Evolutionary conservation across 2,329 filamentous ascomycete genomes (phyloP).

Genomic region (Lasiodiplodia sp.): DNA sequence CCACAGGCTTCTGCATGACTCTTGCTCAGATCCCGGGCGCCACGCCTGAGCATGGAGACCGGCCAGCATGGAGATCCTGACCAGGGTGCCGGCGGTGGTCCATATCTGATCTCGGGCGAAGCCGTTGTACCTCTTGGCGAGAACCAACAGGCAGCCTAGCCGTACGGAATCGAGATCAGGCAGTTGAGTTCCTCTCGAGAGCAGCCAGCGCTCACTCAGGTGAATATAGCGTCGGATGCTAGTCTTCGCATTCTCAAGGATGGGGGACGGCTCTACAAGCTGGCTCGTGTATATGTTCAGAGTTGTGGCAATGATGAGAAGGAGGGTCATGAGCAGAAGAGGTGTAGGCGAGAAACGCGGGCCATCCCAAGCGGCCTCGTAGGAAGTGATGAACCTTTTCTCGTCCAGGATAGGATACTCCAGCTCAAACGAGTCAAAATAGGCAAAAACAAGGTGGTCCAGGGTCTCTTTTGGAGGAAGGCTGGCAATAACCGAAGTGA

Average conservation of each 20-base stretch:
- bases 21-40: constrained; percentile 44
- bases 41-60: constrained; percentile 51
- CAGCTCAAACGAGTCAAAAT: constrained; percentile 20
- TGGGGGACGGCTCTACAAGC: not conserved
- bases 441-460: constrained; percentile 10
- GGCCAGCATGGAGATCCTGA: constrained; percentile 52
- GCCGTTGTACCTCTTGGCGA: constrained; percentile 22
- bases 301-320: constrained; percentile 11
- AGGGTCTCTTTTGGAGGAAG: constrained; percentile 2
- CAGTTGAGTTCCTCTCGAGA: constrained; percentile 3
- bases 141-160: constrained; percentile 10
- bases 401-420: constrained; percentile 23
- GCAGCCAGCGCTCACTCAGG: constrained; percentile 17
- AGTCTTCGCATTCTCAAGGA: not conserved
- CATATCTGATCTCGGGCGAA: constrained; percentile 16
- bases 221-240: constrained; percentile 10
- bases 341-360: constrained; percentile 3
- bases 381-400: constrained; percentile 10
- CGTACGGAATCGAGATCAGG: constrained; percentile 10
- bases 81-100: constrained; percentile 42
- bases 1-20: constrained; percentile 55
- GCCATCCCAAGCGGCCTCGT: constrained; percentile 17
- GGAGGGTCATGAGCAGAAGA: constrained; percentile 14
- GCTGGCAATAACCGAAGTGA: constrained; percentile 18
- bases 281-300: constrained; percentile 4